Evolutionary conservation across 2,329 filamentous ascomycete genomes (phyloP).

Genomic region (Aspergillus pseudonomiae): DNA sequence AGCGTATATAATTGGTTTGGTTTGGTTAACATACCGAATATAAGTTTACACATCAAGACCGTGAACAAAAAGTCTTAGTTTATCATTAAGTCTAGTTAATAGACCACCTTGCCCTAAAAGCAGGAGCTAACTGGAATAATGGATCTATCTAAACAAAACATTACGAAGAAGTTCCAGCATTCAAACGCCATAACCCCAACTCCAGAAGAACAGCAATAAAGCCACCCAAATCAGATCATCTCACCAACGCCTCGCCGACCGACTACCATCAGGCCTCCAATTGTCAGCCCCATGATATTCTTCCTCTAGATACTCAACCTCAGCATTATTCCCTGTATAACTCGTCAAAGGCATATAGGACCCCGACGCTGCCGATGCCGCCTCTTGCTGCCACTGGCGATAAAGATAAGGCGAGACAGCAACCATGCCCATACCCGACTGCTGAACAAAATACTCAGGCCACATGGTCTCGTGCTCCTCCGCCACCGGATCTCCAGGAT

Average conservation of each 20-base stretch:
- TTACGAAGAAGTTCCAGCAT: neutral
- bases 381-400: constrained; percentile 17
- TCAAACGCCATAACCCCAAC: neutral
- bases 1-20: constrained; percentile 2
- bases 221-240: neutral
- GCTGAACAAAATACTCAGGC: constrained; percentile 12
- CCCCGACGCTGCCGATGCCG: constrained; percentile 12
- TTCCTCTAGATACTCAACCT: constrained; percentile 9
- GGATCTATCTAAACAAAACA: constrained; percentile 9
- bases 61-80: neutral
- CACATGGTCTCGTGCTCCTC: constrained; percentile 27
- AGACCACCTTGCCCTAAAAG: neutral
- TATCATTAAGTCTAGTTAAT: neutral
- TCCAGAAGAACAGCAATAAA: neutral
- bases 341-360: constrained; percentile 15
- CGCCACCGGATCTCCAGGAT: constrained; percentile 31
- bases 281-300: constrained; percentile 7
- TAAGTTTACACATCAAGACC: neutral
- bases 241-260: constrained; percentile 5
- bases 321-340: constrained; percentile 17
- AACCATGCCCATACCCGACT: constrained; percentile 14
- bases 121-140: neutral
- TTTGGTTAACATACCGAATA: neutral
- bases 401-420: constrained; percentile 23
- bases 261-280: neutral